Percentiles rank a stretch among this genome's conserved stretches.
Conservation (phyloP, 306 rosid genomes). For the Malus sieversii region DNA sequence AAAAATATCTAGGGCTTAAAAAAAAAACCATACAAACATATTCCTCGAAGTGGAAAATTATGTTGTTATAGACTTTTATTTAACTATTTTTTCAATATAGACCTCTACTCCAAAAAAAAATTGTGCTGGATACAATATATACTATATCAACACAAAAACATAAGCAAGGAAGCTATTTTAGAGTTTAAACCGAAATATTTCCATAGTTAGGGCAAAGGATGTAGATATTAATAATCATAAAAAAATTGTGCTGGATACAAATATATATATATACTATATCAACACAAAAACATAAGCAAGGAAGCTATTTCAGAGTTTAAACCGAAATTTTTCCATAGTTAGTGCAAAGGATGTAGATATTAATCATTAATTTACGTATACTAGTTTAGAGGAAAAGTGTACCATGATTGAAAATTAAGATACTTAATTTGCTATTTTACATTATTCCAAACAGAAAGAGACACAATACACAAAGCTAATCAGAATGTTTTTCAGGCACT, state of each 20-base stretch:
- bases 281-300: background rate
- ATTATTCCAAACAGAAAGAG: constrained; percentile 10
- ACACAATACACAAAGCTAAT: background rate
- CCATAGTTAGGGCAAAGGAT: background rate
- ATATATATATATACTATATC: background rate
- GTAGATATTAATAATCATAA: background rate
- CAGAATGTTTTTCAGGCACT: background rate
- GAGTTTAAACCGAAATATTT: background rate
- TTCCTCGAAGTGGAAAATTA: background rate
- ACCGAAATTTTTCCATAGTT: background rate
- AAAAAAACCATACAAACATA: background rate
- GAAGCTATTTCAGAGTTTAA: background rate
- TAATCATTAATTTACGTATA: background rate
- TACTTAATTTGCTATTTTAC: background rate
- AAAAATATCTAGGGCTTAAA: background rate
- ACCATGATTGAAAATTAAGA: background rate
- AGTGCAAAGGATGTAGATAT: background rate
- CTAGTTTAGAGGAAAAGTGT: background rate
- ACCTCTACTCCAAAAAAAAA: background rate
- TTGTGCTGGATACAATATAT: background rate
- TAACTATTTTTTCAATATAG: background rate
- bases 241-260: background rate
- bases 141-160: background rate
- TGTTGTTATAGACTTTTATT: background rate
- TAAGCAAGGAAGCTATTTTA: background rate